Percentiles rank a stretch among this genome's conserved stretches.
phyloP scores from a whole-genome alignment of 345 rosid genomes.

The Gossypium mustelinum region DNA sequence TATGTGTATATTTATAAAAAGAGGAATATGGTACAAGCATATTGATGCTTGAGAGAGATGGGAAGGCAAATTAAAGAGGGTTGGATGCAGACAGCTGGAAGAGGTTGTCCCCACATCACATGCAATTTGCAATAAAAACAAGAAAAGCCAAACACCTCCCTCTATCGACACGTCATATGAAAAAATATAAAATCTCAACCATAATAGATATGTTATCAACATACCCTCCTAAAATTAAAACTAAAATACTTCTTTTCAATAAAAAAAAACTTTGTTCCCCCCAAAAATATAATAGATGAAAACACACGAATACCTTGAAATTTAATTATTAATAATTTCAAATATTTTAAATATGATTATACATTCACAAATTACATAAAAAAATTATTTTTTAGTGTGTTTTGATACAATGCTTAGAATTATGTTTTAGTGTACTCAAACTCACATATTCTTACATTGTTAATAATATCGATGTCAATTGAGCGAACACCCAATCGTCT shows the following conservation, averaged over 20 bases:
- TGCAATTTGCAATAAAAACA: background rate
- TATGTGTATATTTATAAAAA: too few species aligned
- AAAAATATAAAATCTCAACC: background rate
- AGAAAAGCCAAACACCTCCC: background rate
- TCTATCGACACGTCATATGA: background rate
- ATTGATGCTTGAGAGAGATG: background rate
- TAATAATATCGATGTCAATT: too few species aligned
- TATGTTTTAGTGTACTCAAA: rapidly evolving
- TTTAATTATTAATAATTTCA: too few species aligned
- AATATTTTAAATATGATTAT: too few species aligned
- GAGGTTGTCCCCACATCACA: background rate
- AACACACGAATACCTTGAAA: too few species aligned
- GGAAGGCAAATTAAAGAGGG: background rate
- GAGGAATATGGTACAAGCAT: too few species aligned
- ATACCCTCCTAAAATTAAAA: too few species aligned
- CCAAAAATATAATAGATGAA: too few species aligned
- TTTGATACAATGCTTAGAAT: rapidly evolving
- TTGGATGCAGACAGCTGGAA: background rate
- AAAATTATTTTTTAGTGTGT: rapidly evolving
- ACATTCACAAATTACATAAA: too few species aligned
- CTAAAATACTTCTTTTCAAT: too few species aligned
- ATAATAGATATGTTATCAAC: too few species aligned
- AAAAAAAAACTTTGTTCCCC: too few species aligned
- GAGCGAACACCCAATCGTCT: rapidly evolving
- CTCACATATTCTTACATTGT: rapidly evolving